Evolutionary conservation across 179 eudicot species (phyloP).

Genomic region (Carnegiea gigantea): DNA sequence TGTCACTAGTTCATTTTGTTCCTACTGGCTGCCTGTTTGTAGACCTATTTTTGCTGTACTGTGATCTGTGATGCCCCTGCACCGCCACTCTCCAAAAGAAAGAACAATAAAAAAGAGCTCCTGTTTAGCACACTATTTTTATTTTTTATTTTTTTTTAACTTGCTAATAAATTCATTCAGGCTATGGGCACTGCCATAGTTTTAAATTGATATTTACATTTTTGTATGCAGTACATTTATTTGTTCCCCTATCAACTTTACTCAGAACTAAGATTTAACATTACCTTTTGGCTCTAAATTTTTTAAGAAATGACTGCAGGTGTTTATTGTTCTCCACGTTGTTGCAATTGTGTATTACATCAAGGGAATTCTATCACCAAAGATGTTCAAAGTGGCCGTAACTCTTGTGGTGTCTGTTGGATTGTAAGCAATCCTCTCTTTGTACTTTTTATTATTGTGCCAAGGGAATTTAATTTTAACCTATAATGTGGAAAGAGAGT

Average conservation of each 20-base stretch:
- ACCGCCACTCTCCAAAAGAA: neutral
- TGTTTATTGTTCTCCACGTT: slow-evolving; percentile 88
- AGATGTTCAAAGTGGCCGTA: slow-evolving; percentile 95
- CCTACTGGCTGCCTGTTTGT: neutral
- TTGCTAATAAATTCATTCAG: too few relatives aligned
- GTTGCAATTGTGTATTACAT: slow-evolving; percentile 93
- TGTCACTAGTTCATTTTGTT: neutral
- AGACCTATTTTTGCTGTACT: too few relatives aligned
- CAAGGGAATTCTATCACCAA: slow-evolving; percentile 85
- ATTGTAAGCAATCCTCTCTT: slow-evolving; percentile 56
- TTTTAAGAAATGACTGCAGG: slow-evolving; percentile 49
- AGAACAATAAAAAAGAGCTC: neutral
- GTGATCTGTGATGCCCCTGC: neutral
- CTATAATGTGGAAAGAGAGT: neutral
- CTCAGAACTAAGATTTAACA: too few relatives aligned
- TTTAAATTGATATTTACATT: neutral
- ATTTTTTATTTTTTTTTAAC: too few relatives aligned
- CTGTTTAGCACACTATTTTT: too few relatives aligned
- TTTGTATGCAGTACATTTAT: too few relatives aligned
- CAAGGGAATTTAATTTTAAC: neutral
- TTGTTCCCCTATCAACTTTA: too few relatives aligned
- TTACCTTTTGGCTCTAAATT: slow-evolving; percentile 10
- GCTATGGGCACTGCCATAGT: neutral
- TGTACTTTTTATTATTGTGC: neutral
- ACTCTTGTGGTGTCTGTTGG: slow-evolving; percentile 86